phyloP scores from a whole-genome alignment of 1,139 yeast species.

The Eremothecium gossypii region DNA sequence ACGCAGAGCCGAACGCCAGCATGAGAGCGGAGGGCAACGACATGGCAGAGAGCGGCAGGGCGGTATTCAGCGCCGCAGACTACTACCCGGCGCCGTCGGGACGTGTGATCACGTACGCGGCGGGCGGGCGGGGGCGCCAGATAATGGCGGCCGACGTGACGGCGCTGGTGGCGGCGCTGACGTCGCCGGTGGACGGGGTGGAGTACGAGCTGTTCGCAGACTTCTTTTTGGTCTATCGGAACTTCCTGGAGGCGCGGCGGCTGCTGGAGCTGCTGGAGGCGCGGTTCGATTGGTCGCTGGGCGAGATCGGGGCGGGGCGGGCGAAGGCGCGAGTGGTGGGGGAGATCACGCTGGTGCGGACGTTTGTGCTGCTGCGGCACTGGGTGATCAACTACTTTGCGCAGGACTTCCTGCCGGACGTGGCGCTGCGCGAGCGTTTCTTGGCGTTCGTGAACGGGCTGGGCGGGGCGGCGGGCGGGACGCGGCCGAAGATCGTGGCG shows the following conservation, averaged over 20 bases:
- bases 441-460: constrained; percentile 27
- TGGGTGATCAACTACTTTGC: constrained; percentile 76
- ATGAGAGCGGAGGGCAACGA: too few species aligned
- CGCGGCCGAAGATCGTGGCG: constrained; percentile 33
- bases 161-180: constrained; percentile 62
- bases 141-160: constrained; percentile 29
- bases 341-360: constrained; percentile 63
- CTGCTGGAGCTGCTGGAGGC: constrained; percentile 54
- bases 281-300: constrained; percentile 66
- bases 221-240: constrained; percentile 75
- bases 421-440: constrained; percentile 40
- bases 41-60: neutral
- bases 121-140: constrained; percentile 14
- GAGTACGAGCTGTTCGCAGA: constrained; percentile 76
- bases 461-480: constrained; percentile 10
- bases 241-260: constrained; percentile 49
- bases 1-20: too few species aligned
- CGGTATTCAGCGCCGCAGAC: constrained; percentile 17
- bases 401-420: constrained; percentile 53
- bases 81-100: constrained; percentile 28
- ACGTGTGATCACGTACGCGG: constrained; percentile 18
- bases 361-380: constrained; percentile 80
- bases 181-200: constrained; percentile 61
- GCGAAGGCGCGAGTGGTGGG: constrained; percentile 43
- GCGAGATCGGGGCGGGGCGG: constrained; percentile 30